These are phyloP conservation scores for Sanghuangporus sanghuang DNA, from an alignment of 1,284 basidiomycete species.

Conservation along the genomic window DNA sequence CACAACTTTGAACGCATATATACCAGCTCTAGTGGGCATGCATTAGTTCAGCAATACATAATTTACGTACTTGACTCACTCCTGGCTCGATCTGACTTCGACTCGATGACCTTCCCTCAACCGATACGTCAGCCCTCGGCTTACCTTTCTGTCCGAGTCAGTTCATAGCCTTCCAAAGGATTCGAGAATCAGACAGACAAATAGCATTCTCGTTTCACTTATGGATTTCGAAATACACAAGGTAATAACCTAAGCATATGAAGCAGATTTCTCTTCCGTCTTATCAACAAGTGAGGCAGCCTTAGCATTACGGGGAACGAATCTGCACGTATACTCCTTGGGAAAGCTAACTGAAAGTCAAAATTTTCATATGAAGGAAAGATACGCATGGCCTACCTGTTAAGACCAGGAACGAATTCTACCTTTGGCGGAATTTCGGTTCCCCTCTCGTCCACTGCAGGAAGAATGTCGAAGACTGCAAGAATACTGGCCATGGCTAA, in stretches of 20 bases:
- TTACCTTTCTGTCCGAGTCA: too few relatives aligned
- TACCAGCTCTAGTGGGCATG: too few relatives aligned
- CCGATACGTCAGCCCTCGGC: too few relatives aligned
- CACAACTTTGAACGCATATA: too few relatives aligned
- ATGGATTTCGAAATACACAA: not conserved
- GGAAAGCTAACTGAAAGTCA: slow-evolving; percentile 20
- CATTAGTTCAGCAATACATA: too few relatives aligned
- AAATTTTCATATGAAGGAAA: not conserved
- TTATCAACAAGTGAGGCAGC: not conserved
- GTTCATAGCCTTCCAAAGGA: too few relatives aligned
- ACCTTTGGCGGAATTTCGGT: slow-evolving; percentile 19
- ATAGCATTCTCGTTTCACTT: too few relatives aligned
- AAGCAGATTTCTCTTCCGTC: not conserved
- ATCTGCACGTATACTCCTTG: slow-evolving; percentile 21
- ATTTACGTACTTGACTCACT: too few relatives aligned
- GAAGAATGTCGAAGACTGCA: slow-evolving; percentile 13
- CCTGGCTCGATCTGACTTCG: too few relatives aligned
- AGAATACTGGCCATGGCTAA: slow-evolving; percentile 14
- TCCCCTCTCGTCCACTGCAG: slow-evolving; percentile 2
- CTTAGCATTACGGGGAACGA: slow-evolving; percentile 20
- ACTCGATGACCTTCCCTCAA: too few relatives aligned
- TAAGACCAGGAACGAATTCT: not conserved
- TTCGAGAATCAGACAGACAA: too few relatives aligned
- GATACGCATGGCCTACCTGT: not conserved
- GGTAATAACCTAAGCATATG: not conserved